Conservation (phyloP, 805 yeast genomes). For the Candida parachauliodes region DNA sequence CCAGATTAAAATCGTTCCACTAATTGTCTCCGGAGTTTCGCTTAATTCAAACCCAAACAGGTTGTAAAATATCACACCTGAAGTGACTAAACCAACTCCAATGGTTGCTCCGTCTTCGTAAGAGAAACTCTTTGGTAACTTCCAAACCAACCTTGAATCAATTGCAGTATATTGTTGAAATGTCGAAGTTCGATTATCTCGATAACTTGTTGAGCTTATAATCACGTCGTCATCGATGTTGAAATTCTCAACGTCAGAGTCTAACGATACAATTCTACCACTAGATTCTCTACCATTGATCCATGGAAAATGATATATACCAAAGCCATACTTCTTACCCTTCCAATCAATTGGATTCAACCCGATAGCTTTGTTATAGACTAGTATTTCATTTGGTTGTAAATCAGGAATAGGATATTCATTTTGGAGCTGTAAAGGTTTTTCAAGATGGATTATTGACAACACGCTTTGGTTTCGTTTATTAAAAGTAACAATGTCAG, state of each 20-base stretch:
- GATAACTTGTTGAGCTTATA: conserved; percentile 44
- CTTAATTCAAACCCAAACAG: conserved; percentile 14
- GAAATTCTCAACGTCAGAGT: conserved; percentile 26
- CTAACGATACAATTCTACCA: conserved; percentile 35
- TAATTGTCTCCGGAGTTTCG: background rate
- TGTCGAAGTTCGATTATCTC: conserved; percentile 45
- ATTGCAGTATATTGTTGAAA: conserved; percentile 45
- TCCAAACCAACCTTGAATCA: conserved; percentile 45
- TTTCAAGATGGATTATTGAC: conserved; percentile 16
- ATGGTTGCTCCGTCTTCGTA: conserved; percentile 42
- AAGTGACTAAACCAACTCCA: conserved; percentile 48
- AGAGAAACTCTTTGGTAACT: conserved; percentile 29
- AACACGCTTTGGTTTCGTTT: conserved; percentile 15
- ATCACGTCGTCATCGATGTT: conserved; percentile 36
- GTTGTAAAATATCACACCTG: conserved; percentile 25
- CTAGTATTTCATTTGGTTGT: conserved; percentile 19
- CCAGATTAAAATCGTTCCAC: conserved; percentile 36
- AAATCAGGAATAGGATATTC: conserved; percentile 18
- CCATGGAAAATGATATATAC: conserved; percentile 48
- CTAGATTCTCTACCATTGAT: conserved; percentile 47
- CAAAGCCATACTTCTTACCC: conserved; percentile 43
- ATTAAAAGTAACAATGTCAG: conserved; percentile 3
- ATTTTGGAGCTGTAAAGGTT: conserved; percentile 16
- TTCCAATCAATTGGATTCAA: conserved; percentile 51
- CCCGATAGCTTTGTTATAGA: conserved; percentile 32